A percentile compares a stretch with the other conserved stretches of the same genome.
Conservation (phyloP, 208 protist genomes). For the Wallacemonas rigidus region DNA sequence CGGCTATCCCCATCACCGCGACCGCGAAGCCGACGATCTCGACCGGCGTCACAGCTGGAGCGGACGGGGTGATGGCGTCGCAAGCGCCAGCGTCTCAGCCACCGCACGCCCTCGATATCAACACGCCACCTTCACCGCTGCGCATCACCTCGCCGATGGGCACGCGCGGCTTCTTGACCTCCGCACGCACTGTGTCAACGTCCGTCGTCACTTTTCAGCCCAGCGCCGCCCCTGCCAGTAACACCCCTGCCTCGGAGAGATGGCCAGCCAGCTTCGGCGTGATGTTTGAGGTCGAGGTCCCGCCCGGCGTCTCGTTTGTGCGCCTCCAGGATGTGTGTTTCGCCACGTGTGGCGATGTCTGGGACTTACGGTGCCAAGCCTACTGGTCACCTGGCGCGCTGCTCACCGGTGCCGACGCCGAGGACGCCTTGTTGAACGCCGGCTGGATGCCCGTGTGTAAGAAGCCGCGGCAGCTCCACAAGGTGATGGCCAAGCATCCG, state of each 20-base stretch:
- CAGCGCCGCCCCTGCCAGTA: neutral
- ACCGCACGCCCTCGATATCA: neutral
- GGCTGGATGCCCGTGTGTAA: slow-evolving; percentile 15
- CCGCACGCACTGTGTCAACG: neutral
- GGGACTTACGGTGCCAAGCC: neutral
- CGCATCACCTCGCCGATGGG: slow-evolving; percentile 14
- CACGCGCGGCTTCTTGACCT: slow-evolving; percentile 16
- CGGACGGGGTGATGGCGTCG: neutral
- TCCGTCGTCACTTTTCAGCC: neutral
- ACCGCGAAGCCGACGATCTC: neutral
- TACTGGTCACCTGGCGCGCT: slow-evolving; percentile 10
- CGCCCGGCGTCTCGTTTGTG: slow-evolving; percentile 10
- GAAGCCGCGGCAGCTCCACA: slow-evolving; percentile 14
- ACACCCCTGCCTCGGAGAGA: neutral
- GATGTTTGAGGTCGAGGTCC: slow-evolving; percentile 13
- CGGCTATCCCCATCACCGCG: neutral
- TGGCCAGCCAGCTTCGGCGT: slow-evolving; percentile 11
- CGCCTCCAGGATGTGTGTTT: slow-evolving; percentile 11
- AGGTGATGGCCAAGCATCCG: slow-evolving; percentile 15
- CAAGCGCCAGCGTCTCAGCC: neutral
- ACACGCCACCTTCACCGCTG: slow-evolving; percentile 8
- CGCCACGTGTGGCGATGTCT: slow-evolving; percentile 15
- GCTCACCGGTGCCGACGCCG: slow-evolving; percentile 13
- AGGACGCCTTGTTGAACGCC: neutral
- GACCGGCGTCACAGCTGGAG: neutral